Conservation (phyloP, 2,329 filamentous ascomycete species). For the Emergomyces orientalis region DNA sequence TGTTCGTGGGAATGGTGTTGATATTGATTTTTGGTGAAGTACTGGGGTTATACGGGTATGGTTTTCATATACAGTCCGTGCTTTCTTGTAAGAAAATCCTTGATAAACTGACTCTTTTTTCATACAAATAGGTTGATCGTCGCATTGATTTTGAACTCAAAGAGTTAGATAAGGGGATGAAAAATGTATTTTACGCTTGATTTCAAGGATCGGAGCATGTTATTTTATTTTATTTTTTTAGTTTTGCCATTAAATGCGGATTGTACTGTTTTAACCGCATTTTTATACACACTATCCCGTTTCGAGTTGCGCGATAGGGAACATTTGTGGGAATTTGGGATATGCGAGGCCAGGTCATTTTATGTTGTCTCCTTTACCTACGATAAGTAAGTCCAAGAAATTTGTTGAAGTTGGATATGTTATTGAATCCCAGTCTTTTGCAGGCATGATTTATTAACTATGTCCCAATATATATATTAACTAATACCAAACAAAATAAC, state of each 20-base stretch:
- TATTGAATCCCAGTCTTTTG: background rate
- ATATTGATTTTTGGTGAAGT: conserved; percentile 99
- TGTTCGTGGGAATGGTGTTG: conserved; percentile 97
- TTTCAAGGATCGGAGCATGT: background rate
- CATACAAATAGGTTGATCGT: conserved; percentile 62
- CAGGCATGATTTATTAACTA: background rate
- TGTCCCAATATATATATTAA: background rate
- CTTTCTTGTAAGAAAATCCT: background rate
- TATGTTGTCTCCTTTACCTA: background rate
- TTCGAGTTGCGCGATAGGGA: background rate
- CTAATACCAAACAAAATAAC: background rate
- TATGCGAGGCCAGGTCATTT: background rate
- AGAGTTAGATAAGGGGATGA: conserved; percentile 44
- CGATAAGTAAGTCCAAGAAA: background rate
- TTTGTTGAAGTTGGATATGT: background rate
- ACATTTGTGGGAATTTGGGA: background rate
- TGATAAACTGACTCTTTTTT: conserved; percentile 11
- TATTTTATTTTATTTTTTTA: background rate
- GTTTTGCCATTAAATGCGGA: background rate
- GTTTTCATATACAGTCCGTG: background rate
- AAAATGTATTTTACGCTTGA: background rate
- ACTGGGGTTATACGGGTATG: conserved; percentile 88
- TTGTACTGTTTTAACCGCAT: background rate
- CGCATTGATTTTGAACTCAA: conserved; percentile 81
- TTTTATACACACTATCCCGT: background rate